Base-by-base conservation (phyloP, 371 early-diverging fungal genomes). In the Mucor plumbeus region DNA sequence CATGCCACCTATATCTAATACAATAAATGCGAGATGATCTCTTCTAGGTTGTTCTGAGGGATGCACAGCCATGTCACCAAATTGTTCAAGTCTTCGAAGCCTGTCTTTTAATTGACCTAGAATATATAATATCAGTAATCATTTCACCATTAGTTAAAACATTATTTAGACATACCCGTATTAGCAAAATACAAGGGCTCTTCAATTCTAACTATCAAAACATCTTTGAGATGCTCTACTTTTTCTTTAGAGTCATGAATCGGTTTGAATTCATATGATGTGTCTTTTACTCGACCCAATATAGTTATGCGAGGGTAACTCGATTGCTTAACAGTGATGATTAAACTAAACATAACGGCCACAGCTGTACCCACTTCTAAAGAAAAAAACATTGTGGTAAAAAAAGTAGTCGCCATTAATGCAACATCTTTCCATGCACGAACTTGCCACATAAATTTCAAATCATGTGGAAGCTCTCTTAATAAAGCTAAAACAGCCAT, bases 121-220 rank as follows among this genome's bases (percentile, higher is more conserved):
- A 7, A 53, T 35, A 17, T 13, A 40, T 19, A 26, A 35, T 41
- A 44, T 43, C 48, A 95, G 77, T 34, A 92, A 79, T 26, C 92
- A 93, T 73, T 88, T 89, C 55, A 95, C 35, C 35, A 14, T 34
- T 55, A 44, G 0, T 53, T 59, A 10, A 59, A 17, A 41, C 7
- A 41, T 11, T 7, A 31, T 26, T 15, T 43, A 31, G 14, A 79
- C 71, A 90, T 92, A 36, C 95, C 95, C 26, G 92, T 88, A 71
- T 97, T 97, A 55, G 95, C 95, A 86, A 97, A 97, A 72, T 91
- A 93, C 38, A 97, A 75, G 2, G 90, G 89, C 56, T 97, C 97
- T 63, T 95, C 93, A 10, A 97, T 84, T 44, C 90, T 85, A 48
- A 97, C 89, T 53, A 97, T 85, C 39, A 96, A 73, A 17, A 87